A percentile compares a stretch with the other conserved stretches of the same genome.
These are phyloP conservation scores for Metschnikowia cerradonensis DNA, from an alignment of 805 yeast species.

Conservation along the genomic window DNA sequence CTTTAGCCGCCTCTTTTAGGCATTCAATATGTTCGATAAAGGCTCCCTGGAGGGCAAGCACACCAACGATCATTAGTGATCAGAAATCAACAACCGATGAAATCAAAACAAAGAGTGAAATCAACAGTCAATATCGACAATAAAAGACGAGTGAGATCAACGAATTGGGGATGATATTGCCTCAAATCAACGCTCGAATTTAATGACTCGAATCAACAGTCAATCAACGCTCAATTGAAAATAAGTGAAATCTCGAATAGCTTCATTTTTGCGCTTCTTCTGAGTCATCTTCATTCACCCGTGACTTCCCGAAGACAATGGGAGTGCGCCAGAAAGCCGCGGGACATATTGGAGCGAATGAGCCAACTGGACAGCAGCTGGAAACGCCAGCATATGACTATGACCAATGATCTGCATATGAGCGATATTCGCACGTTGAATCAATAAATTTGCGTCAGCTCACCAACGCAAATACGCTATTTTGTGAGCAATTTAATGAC, in stretches of 20 bases:
- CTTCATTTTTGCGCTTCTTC: not conserved
- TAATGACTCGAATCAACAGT: not conserved
- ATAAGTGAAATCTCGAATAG: not conserved
- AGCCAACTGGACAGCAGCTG: not conserved
- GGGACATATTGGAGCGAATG: not conserved
- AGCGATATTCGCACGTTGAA: not conserved
- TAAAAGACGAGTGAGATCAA: not conserved
- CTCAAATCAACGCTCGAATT: not conserved
- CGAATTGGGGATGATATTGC: too few relatives aligned
- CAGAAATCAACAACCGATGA: not conserved
- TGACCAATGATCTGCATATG: not conserved
- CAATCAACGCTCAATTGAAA: not conserved
- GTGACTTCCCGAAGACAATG: not conserved
- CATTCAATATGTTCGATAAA: constrained; percentile 60
- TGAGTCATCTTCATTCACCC: not conserved
- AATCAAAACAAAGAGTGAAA: not conserved
- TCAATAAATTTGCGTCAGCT: not conserved
- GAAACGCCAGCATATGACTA: not conserved
- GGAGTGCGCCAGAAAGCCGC: not conserved
- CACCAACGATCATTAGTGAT: constrained; percentile 45
- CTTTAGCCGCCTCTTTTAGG: constrained; percentile 11
- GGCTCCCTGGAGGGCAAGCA: constrained; percentile 77
- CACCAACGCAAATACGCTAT: too few relatives aligned
- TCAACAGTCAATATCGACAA: not conserved
- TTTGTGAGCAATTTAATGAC: not conserved